Percentiles rank a stretch among this genome's conserved stretches.
These are phyloP conservation scores for Candida wancherniae DNA, from an alignment of 805 yeast genomes.

Conservation along the genomic window DNA sequence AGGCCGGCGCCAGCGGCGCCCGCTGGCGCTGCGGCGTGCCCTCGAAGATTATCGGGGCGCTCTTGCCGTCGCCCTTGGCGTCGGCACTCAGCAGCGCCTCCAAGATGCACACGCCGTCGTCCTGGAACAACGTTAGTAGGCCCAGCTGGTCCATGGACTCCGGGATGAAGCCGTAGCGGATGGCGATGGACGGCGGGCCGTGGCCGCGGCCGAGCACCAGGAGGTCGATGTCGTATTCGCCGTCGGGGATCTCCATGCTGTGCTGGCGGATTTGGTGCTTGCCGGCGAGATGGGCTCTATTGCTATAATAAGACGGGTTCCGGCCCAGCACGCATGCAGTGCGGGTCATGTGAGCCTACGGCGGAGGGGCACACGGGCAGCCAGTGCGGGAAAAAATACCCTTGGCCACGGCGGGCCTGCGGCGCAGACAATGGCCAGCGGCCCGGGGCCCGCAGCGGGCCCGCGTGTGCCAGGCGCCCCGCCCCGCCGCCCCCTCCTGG, in stretches of 20 bases:
- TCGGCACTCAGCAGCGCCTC: constrained; percentile 25
- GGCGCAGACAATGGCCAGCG: no score
- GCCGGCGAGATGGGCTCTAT: no score
- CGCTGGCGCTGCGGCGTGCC: constrained; percentile 31
- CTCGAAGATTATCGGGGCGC: constrained; percentile 31
- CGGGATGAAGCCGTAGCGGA: constrained; percentile 39
- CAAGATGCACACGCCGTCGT: constrained; percentile 29
- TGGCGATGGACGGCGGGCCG: constrained; percentile 12
- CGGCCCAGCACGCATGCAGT: no score
- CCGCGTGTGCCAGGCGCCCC: no score
- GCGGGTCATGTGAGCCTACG: no score
- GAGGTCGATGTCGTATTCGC: constrained; percentile 41
- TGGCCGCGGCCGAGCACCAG: constrained; percentile 16
- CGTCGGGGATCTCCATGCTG: constrained; percentile 34
- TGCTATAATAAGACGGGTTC: no score
- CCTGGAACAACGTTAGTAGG: constrained; percentile 31
- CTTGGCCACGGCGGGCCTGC: no score
- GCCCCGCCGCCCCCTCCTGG: no score
- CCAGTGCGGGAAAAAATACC: no score
- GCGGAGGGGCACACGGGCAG: no score
- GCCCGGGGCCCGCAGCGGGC: no score
- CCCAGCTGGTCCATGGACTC: constrained; percentile 36
- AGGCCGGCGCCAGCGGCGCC: constrained; percentile 5
- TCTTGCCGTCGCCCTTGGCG: constrained; percentile 8
- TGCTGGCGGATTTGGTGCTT: no score